These are phyloP conservation scores for Aspergillus incahuasiensis DNA, from an alignment of 495 filamentous ascomycete species.

Conservation along the genomic window DNA sequence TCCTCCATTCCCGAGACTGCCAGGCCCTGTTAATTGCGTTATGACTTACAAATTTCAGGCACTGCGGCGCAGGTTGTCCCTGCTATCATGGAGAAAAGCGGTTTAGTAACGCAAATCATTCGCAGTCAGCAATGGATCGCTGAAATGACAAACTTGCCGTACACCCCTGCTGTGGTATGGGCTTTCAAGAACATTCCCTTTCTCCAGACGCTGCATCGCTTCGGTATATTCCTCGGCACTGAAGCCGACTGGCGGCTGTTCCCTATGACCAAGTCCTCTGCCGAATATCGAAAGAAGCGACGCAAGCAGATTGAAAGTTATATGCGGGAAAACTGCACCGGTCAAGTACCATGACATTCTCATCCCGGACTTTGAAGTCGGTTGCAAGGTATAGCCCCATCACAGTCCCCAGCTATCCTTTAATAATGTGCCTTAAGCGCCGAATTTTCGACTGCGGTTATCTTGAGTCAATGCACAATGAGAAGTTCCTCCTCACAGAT, in stretches of 20 bases:
- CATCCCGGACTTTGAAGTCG: conserved; percentile 50
- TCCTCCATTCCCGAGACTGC: no score
- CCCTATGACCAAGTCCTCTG: conserved; percentile 23
- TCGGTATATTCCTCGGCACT: conserved; percentile 18
- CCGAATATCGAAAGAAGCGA: conserved; percentile 26
- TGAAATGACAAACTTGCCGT: conserved; percentile 15
- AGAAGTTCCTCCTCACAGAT: conserved; percentile 41
- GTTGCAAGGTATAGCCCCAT: conserved; percentile 40
- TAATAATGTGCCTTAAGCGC: conserved; percentile 15
- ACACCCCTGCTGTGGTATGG: conserved; percentile 17
- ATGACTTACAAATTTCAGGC: conserved; percentile 14
- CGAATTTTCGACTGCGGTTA: conserved; percentile 47
- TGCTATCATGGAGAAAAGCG: conserved; percentile 25
- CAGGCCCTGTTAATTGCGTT: no score
- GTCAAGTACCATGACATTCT: conserved; percentile 52
- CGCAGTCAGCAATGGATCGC: conserved; percentile 29
- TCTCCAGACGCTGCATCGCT: conserved; percentile 17
- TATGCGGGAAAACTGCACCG: conserved; percentile 42
- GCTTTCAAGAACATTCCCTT: conserved; percentile 20
- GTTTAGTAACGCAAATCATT: conserved; percentile 25
- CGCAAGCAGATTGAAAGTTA: conserved; percentile 31
- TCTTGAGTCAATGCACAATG: conserved; percentile 37
- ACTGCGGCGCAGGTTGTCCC: conserved; percentile 46
- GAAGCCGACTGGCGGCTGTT: conserved; percentile 35
- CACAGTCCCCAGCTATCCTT: no score